A percentile compares a stretch with the other conserved stretches of the same genome.
Conservation (phyloP, 768 basidiomycete genomes). For the Kwoniella heveanensis region DNA sequence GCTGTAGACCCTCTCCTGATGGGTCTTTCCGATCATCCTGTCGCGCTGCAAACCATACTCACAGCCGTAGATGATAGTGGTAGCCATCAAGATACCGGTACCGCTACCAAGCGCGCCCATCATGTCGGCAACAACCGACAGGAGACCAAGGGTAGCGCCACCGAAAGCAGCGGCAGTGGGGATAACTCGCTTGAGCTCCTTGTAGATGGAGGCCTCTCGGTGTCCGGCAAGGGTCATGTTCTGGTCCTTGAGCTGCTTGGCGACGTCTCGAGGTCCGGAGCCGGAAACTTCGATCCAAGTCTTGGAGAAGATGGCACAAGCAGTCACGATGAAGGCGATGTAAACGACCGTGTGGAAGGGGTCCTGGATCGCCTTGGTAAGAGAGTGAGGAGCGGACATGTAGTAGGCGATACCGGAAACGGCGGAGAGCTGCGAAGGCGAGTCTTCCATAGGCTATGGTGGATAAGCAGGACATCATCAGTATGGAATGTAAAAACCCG, state of each 20-base stretch:
- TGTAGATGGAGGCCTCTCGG: slow-evolving; percentile 97
- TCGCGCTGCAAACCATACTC: slow-evolving; percentile 57
- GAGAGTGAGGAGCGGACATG: slow-evolving; percentile 95
- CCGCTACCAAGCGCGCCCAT: slow-evolving; percentile 96
- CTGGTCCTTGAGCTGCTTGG: slow-evolving; percentile 97
- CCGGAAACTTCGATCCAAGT: slow-evolving; percentile 99
- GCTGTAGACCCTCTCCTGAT: too few relatives aligned
- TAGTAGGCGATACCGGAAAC: slow-evolving; percentile 93
- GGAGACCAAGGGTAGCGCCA: slow-evolving; percentile 89
- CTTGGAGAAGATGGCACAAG: slow-evolving; percentile 97
- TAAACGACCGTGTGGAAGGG: slow-evolving; percentile 92
- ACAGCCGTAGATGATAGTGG: slow-evolving; percentile 96
- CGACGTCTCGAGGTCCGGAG: slow-evolving; percentile 90
- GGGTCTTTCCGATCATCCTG: too few relatives aligned
- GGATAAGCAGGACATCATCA: slow-evolving; percentile 5
- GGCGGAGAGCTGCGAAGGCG: slow-evolving; percentile 79
- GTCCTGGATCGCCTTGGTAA: slow-evolving; percentile 82
- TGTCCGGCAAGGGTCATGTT: slow-evolving; percentile 84
- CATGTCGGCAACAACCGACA: slow-evolving; percentile 88
- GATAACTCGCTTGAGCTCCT: slow-evolving; percentile 96
- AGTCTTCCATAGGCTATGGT: slow-evolving; percentile 83
- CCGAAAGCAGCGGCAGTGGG: slow-evolving; percentile 97
- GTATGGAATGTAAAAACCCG: too few relatives aligned
- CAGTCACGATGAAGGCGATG: slow-evolving; percentile 86
- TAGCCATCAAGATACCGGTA: slow-evolving; percentile 83